These are phyloP conservation scores for Coniferiporia weirii DNA, from an alignment of 1,284 basidiomycete genomes.

Conservation along the genomic window DNA sequence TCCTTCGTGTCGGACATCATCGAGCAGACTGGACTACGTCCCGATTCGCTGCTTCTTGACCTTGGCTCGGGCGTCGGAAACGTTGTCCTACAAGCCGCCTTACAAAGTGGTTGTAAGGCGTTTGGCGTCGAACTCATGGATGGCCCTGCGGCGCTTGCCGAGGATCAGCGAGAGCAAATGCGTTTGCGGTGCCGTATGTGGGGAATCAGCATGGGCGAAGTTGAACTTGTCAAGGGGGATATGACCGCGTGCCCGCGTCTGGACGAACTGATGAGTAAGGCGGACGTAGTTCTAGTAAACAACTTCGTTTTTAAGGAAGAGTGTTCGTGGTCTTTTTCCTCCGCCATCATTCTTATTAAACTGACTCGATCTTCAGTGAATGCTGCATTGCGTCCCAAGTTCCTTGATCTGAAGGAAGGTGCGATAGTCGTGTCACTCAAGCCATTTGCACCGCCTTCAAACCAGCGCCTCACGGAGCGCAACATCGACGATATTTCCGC, in stretches of 20 bases:
- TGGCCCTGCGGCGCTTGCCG: constrained; percentile 59
- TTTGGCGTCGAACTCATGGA: constrained; percentile 66
- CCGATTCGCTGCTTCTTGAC: constrained; percentile 64
- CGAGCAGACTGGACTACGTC: constrained; percentile 47
- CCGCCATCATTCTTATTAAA: not conserved
- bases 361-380: constrained; percentile 47
- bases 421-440: constrained; percentile 72
- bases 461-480: constrained; percentile 64
- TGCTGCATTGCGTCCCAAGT: constrained; percentile 65
- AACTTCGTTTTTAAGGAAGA: constrained; percentile 70
- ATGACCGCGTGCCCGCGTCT: constrained; percentile 62
- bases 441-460: constrained; percentile 54
- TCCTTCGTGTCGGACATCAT: constrained; percentile 63
- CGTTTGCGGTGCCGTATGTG: constrained; percentile 66
- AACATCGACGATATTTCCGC: constrained; percentile 72
- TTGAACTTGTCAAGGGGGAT: constrained; percentile 69
- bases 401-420: constrained; percentile 75
- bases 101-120: constrained; percentile 68
- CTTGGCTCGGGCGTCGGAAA: constrained; percentile 79
- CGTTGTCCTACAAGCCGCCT: constrained; percentile 67
- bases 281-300: constrained; percentile 73
- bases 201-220: constrained; percentile 61
- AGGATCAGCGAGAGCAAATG: constrained; percentile 57
- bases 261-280: constrained; percentile 55
- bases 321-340: not conserved